These are phyloP conservation scores for Colletotrichum sp. DNA, from an alignment of 2,329 filamentous ascomycete species.

Conservation along the genomic window DNA sequence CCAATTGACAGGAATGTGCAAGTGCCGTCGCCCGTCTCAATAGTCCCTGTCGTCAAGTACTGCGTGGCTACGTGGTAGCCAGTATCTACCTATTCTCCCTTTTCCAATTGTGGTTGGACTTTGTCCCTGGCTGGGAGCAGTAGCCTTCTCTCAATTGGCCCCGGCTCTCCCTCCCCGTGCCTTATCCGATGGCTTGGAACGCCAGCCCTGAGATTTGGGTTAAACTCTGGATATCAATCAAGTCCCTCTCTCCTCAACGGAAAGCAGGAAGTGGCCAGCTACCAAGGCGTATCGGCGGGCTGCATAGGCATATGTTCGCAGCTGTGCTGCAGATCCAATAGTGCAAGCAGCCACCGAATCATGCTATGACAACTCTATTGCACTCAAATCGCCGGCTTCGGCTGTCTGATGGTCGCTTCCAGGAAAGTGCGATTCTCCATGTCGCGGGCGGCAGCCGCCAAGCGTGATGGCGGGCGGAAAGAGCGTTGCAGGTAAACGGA, in stretches of 20 bases:
- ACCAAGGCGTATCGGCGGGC: neutral
- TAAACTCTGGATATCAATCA: conserved; percentile 7
- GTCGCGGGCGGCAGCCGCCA: neutral
- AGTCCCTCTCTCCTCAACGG: neutral
- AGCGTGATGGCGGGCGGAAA: neutral
- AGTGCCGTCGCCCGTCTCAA: neutral
- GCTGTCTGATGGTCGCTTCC: neutral
- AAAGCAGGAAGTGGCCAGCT: neutral
- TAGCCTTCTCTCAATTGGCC: neutral
- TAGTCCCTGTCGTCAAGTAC: neutral
- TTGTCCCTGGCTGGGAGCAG: too few species aligned
- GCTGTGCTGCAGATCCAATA: neutral
- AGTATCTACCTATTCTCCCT: neutral
- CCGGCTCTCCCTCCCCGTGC: neutral
- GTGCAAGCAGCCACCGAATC: neutral
- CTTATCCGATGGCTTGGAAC: neutral
- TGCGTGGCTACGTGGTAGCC: neutral
- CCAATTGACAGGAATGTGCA: neutral
- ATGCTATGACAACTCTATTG: neutral
- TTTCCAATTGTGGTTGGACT: neutral
- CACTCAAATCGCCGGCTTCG: neutral
- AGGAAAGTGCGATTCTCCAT: neutral
- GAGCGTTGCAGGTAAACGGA: neutral
- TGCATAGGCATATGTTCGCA: neutral
- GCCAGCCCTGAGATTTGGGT: neutral